Evolutionary conservation across 345 rosid species (phyloP).

Genomic region (Garcia nutans): DNA sequence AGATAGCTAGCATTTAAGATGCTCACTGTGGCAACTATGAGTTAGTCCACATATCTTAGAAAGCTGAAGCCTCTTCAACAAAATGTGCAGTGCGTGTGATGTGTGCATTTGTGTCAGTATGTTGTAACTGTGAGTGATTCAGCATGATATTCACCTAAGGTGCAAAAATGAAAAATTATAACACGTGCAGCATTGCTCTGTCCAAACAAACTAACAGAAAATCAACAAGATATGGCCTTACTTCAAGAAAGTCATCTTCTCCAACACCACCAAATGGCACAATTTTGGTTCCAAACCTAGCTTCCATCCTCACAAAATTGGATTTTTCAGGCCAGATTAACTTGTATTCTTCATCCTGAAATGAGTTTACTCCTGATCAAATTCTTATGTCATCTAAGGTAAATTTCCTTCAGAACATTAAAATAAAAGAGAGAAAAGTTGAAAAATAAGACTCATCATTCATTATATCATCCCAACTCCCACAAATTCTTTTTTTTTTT

Average conservation of each 20-base stretch:
- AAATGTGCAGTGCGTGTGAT: background rate
- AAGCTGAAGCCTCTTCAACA: background rate
- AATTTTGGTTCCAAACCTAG: constrained; percentile 79
- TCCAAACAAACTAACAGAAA: background rate
- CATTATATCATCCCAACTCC: background rate
- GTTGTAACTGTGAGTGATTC: no score
- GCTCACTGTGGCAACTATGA: no score
- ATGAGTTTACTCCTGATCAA: background rate
- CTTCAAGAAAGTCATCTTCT: constrained; percentile 68
- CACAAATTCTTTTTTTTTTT: no score
- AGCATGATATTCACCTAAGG: no score
- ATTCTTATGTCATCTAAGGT: background rate
- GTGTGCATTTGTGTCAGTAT: no score
- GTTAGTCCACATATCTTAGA: background rate
- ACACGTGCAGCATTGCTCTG: background rate
- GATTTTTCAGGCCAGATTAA: constrained; percentile 74
- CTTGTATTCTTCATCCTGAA: constrained; percentile 77
- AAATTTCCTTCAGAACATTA: background rate
- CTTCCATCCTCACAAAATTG: constrained; percentile 83
- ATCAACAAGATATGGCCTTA: constrained; percentile 22
- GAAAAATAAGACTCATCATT: no score
- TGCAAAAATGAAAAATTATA: background rate
- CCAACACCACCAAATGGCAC: constrained; percentile 82
- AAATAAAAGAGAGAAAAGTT: background rate
- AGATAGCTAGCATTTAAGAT: background rate